A percentile compares a stretch with the other conserved stretches of the same genome.
Conservation (phyloP, 495 filamentous ascomycete genomes). For the Neurospora hispaniola region DNA sequence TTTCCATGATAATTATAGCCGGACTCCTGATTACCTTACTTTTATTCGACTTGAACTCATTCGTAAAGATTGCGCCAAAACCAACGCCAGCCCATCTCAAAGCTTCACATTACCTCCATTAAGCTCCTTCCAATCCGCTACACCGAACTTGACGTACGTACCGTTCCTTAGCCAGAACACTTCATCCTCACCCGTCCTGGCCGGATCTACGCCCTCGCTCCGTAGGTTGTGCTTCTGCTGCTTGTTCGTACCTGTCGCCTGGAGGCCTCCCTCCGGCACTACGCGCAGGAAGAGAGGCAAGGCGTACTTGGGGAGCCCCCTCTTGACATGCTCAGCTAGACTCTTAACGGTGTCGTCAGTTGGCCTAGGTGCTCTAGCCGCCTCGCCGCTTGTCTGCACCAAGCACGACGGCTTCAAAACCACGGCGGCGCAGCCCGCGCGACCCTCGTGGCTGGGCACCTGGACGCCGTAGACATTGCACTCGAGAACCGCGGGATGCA, state of each 20-base stretch:
- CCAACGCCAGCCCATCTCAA: constrained; percentile 23
- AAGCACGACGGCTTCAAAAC: constrained; percentile 32
- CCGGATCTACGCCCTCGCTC: constrained; percentile 62
- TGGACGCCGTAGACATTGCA: constrained; percentile 84
- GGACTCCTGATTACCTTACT: not conserved
- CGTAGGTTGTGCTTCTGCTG: constrained; percentile 67
- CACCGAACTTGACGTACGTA: constrained; percentile 56
- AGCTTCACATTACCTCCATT: constrained; percentile 60
- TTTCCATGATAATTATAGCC: not conserved
- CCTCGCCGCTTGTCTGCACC: constrained; percentile 18
- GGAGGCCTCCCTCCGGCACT: constrained; percentile 38
- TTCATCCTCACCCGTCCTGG: constrained; percentile 44
- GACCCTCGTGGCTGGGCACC: constrained; percentile 74
- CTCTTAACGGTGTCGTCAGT: constrained; percentile 37
- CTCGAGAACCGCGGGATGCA: constrained; percentile 57
- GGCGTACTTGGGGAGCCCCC: constrained; percentile 58
- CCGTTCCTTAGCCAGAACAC: constrained; percentile 57
- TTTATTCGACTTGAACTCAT: not conserved
- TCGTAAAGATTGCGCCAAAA: not conserved
- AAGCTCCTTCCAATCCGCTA: constrained; percentile 58
- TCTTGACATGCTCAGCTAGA: constrained; percentile 48
- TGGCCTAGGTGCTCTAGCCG: constrained; percentile 9
- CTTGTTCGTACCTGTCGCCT: constrained; percentile 77
- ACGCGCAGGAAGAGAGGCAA: constrained; percentile 70
- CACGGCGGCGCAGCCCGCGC: constrained; percentile 73